Conservation (phyloP, 192 early-diverging fungal genomes). For the Lobosporangium transversale region DNA sequence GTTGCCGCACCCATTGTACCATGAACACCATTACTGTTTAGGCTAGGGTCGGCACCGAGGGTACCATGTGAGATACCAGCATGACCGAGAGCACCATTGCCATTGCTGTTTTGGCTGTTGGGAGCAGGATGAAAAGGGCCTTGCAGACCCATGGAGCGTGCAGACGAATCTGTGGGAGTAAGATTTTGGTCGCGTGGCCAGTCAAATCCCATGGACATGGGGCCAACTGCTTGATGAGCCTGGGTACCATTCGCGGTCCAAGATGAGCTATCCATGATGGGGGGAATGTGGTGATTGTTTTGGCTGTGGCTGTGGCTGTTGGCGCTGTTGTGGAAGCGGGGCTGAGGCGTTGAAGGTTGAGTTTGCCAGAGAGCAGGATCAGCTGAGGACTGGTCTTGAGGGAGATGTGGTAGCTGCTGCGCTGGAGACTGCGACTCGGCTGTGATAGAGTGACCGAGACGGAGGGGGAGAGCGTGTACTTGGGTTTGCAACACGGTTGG, state of each 20-base stretch:
- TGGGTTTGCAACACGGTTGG: conserved; percentile 8
- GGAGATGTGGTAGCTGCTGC: background rate
- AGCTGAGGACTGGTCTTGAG: conserved; percentile 10
- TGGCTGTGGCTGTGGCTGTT: no score
- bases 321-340: conserved; percentile 6
- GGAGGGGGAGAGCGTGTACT: background rate
- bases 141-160: conserved; percentile 24
- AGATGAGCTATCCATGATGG: conserved; percentile 44
- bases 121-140: conserved; percentile 18
- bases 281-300: no score
- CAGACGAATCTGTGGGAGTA: conserved; percentile 15
- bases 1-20: background rate
- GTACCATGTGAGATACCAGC: conserved; percentile 1
- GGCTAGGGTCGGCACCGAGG: conserved; percentile 11
- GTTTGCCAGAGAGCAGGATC: conserved; percentile 26
- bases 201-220: conserved; percentile 42
- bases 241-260: conserved; percentile 33
- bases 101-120: conserved; percentile 23
- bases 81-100: conserved; percentile 4
- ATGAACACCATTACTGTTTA: conserved; percentile 9
- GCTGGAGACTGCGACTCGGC: background rate
- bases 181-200: conserved; percentile 44
- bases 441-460: conserved; percentile 6
- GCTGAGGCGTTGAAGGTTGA: conserved; percentile 8
- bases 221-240: conserved; percentile 35